Evolutionary conservation across 352 stramenopile genomes (phyloP), one percentile per base, ranked within the genome.

Genomic region (Phytophthora pini): DNA sequence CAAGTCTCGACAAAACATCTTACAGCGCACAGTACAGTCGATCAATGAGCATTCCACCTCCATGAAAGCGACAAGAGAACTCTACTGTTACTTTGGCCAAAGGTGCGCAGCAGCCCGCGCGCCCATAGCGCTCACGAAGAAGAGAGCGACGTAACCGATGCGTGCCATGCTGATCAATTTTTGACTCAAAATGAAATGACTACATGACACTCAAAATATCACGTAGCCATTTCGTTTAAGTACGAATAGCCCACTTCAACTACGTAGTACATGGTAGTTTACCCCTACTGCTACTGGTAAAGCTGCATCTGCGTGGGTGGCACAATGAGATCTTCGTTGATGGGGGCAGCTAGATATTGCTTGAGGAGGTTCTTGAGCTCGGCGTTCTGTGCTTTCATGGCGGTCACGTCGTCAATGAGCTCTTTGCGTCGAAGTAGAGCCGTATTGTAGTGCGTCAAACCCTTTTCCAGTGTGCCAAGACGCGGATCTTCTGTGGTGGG

Each of bases 351-450:
- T 10, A 97, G 67, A 57, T 98, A 97, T 49, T 97, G 87, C 51
- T 96, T 94, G 31, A 98, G 74, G 22, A 98, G 65, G 24, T 72
- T 79, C 74, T 97, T 98, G 56, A 98, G 87, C 74, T 98, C 81
- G 11, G 68, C 61, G 59, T 98, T 98, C 65, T 98, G 88, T 32
- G 64, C 54, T 49, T 92, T 84, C 39, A 98, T 85, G 27, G 50
- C 63, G 5, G 69, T 79, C 11, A 98, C 86, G 27, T 96, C 80
- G 44, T 94, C 73, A 41, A 98, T 91, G 15, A 88, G 71, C 15
- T 86, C 73, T 50, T 95, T 93, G 41, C 93, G 79, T 12, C 89
- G 79, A 52, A 88, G 60, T 12, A 98, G 72, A 5, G 93, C 75
- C 4, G 85, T 79, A 59, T 96, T 87, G 70, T 97, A 98, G 71